Base-by-base conservation (phyloP, 305 asterid species). In the Solanum chacoense region DNA sequence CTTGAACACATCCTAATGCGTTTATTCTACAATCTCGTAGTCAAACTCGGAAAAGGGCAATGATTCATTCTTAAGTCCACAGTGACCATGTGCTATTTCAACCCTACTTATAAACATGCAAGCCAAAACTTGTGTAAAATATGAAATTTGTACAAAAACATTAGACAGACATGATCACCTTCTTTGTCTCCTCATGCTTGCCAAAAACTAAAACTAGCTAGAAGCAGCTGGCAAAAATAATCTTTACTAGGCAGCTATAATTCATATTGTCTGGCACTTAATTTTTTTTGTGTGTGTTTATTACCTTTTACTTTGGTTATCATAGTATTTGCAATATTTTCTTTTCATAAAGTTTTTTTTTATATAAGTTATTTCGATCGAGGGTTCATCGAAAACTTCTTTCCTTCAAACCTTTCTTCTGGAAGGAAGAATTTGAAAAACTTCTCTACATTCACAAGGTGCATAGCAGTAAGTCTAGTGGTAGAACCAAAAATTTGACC, bases 311-410 rank as follows among this genome's bases (percentile, higher is more conserved):
- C 73, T 65, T 65, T n/a, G 31, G 1, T 10, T 65, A 65, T 65
- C 7, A n/a, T 24, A 11, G 16, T 24, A 67, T 67, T 24, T 67
- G 18, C 1, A 11, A 67, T 67, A 65, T 67, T 67, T 67, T 1
- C 7, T 67, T 24, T 1, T 11, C 2, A 65, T 65, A n/a, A 10
- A n/a, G 0, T 65, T 65, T 10, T 65, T 9, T 24, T 67, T 20
- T 7, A 67, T 67, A 2, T 67, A 1, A 12, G 8, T 67, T 24
- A 24, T 7, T 2, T 2, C 1, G 16, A 0, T 0, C 0, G 8
- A 67, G 8, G 8, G 2, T 10, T 0, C 4, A 24, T 67, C 16
- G 0, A 10, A n/a, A n/a, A 65, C 7, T 55, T 20, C 24, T 55
- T 55, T 55, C 69, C 11, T 55, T 55, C 11, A 0, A 2, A 55